A percentile compares a stretch with the other conserved stretches of the same genome.
phyloP scores from a whole-genome alignment of 768 basidiomycete species.

The Boletus eberwhitei region DNA sequence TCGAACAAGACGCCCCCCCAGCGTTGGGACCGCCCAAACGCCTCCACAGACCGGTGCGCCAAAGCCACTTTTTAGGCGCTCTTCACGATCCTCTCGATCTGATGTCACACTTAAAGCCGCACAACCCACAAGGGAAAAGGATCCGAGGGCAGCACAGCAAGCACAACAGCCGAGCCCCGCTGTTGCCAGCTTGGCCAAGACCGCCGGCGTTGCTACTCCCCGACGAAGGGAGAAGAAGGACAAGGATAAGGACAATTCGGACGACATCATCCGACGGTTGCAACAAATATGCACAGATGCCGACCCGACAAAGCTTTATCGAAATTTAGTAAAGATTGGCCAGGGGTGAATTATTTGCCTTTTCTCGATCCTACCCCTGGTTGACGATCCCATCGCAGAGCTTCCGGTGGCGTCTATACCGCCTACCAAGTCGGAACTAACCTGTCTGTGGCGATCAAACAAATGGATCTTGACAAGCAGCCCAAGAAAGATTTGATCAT shows the following conservation, averaged over 20 bases:
- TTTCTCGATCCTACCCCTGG: neutral
- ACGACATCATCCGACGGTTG: slow-evolving; percentile 87
- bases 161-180: slow-evolving; percentile 58
- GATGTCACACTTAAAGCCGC: slow-evolving; percentile 51
- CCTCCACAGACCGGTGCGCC: slow-evolving; percentile 33
- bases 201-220: slow-evolving; percentile 72
- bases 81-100: slow-evolving; percentile 56
- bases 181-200: slow-evolving; percentile 62
- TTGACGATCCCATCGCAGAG: slow-evolving; percentile 45
- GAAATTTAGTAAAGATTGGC: slow-evolving; percentile 93
- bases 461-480: slow-evolving; percentile 99
- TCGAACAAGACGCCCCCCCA: slow-evolving; percentile 56
- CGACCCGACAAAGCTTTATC: slow-evolving; percentile 91
- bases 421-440: slow-evolving; percentile 97
- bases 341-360: slow-evolving; percentile 69
- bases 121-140: slow-evolving; percentile 35
- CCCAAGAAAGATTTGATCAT: slow-evolving; percentile 99
- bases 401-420: slow-evolving; percentile 97
- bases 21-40: slow-evolving; percentile 28
- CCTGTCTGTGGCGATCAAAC: slow-evolving; percentile 95
- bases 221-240: slow-evolving; percentile 85
- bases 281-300: slow-evolving; percentile 96
- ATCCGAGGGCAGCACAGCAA: slow-evolving; percentile 34
- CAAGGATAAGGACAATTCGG: slow-evolving; percentile 71
- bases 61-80: slow-evolving; percentile 42